These are phyloP conservation scores for Trichophyton rubrum DNA, from an alignment of 2,329 filamentous ascomycete genomes.

Conservation along the genomic window DNA sequence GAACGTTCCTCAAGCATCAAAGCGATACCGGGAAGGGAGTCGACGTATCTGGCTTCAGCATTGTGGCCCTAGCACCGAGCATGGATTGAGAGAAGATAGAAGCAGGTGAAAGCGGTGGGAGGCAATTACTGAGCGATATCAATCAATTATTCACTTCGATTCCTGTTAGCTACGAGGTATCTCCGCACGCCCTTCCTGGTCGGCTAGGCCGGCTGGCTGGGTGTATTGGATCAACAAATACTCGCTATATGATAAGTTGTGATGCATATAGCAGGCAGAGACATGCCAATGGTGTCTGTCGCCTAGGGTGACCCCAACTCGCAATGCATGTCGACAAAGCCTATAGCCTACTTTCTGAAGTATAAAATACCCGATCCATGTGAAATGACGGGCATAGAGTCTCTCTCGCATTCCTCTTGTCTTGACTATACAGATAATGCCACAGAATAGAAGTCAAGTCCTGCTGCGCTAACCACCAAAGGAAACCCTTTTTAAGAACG, in stretches of 20 bases:
- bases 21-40: constrained; percentile 4
- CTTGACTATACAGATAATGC: too few relatives aligned
- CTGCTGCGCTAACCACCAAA: too few relatives aligned
- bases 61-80: constrained; percentile 10
- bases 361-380: constrained; percentile 3
- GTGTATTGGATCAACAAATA: neutral
- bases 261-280: neutral
- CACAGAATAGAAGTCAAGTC: too few relatives aligned
- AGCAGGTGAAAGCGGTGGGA: neutral
- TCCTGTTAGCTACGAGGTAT: neutral
- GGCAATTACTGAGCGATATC: neutral
- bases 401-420: too few relatives aligned
- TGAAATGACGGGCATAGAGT: neutral
- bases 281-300: neutral
- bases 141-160: neutral
- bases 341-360: neutral
- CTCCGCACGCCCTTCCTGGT: neutral
- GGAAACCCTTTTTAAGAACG: neutral
- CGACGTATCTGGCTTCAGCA: constrained; percentile 10
- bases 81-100: constrained; percentile 5
- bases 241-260: neutral
- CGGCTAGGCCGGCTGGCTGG: neutral
- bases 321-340: neutral
- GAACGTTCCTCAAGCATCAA: constrained; percentile 13
- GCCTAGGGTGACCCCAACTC: neutral